Evolutionary conservation across 805 yeast species (phyloP).

Genomic region (Metschnikowia aberdeeniae): DNA sequence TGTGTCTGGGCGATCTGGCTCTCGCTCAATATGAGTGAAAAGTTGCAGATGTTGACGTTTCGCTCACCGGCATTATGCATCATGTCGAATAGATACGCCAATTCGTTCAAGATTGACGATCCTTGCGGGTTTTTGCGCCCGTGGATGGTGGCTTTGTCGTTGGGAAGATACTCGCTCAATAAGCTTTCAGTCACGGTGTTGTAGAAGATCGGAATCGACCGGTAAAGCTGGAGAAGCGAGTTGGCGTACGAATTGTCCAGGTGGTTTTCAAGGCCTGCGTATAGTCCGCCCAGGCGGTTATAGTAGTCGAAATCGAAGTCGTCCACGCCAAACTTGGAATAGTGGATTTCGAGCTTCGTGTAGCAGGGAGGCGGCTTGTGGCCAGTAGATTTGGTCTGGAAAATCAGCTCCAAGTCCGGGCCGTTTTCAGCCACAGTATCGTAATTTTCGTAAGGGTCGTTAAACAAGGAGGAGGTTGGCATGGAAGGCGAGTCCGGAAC

Average conservation of each 20-base stretch:
- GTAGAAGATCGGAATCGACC: conserved; percentile 72
- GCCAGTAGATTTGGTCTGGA: conserved; percentile 19
- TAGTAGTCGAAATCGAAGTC: conserved; percentile 89
- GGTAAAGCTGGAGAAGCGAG: conserved; percentile 71
- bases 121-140: conserved; percentile 33
- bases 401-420: conserved; percentile 12
- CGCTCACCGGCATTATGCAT: conserved; percentile 72
- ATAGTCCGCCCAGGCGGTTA: conserved; percentile 55
- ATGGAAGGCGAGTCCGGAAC: conserved; percentile 13
- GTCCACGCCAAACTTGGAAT: conserved; percentile 87
- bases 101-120: conserved; percentile 64
- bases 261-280: conserved; percentile 86
- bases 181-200: conserved; percentile 57
- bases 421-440: conserved; percentile 10
- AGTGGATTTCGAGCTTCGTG: conserved; percentile 67
- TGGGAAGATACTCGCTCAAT: conserved; percentile 44
- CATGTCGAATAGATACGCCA: conserved; percentile 92
- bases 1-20: conserved; percentile 44
- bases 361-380: conserved; percentile 64
- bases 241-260: conserved; percentile 71
- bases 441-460: conserved; percentile 11
- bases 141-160: conserved; percentile 29
- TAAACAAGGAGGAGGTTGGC: conserved; percentile 7
- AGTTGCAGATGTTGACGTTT: conserved; percentile 73
- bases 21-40: conserved; percentile 43